Base-by-base conservation (phyloP, 2,329 filamentous ascomycete species). In the Cryphonectria parasitica region DNA sequence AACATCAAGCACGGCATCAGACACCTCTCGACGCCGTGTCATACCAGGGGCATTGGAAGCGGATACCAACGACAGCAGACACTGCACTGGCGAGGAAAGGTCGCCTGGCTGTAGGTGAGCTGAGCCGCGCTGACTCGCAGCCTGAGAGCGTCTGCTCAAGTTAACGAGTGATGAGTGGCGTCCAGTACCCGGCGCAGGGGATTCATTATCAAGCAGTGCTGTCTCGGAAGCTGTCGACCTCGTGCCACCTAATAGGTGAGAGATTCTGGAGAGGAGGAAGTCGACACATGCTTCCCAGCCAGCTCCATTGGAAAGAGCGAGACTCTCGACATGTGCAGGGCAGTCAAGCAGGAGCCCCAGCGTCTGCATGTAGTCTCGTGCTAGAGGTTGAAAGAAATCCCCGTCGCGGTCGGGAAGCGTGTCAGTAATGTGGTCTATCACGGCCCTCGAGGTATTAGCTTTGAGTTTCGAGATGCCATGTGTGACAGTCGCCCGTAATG, bases 381-480 rank as follows among this genome's bases (percentile, higher is more conserved):
- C 82, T 6, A 99, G 84, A 17, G 92, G 90, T 70, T 90, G 85
- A 73, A 93, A 89, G 68, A 91, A 88, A 2, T 84, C 86, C 19
- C 89, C 89, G 68, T 90, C 87, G 0, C 85, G 79, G 22, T 84
- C 86, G 1, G 90, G 88, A 3, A 97, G 84, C 25, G 90, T 89
- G 74, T 97, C 90, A 3, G 89, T 90, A 72, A 98, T 91, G 80
- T 97, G 94, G 74, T 94, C 90, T 74, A 97, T 84, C 22, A 98
- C 83, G 7, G 92, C 89, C 75, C 91, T 87, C n/a, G 95, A 84
- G 0, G 94, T 95, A 78, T 94, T 97, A 71, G 86, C 84, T 76
- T 90, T 92, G 73, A 98, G 80, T 72, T 87, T 90, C 28, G 85
- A 81, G 43, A 91, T 84, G 31, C 92, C 92, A 68, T 91, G 87